Evolutionary conservation across 2,329 filamentous ascomycete species (phyloP).

Genomic region (Aquanectria penicillioides): DNA sequence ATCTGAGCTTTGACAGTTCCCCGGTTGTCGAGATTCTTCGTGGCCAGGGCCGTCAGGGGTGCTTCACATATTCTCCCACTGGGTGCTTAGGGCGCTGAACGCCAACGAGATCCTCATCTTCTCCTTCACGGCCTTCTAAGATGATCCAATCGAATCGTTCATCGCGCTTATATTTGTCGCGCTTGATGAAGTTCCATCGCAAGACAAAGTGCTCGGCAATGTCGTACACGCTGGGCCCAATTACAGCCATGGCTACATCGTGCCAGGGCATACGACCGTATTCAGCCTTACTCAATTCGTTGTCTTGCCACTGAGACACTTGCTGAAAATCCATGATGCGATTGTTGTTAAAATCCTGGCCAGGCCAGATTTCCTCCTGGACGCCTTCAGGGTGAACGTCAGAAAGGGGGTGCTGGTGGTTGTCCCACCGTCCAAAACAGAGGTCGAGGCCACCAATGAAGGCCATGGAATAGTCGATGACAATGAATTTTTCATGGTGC

Average conservation of each 20-base stretch:
- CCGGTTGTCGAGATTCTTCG: constrained; percentile 70
- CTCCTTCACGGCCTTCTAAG: constrained; percentile 77
- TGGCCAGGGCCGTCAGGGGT: constrained; percentile 75
- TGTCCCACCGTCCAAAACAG: constrained; percentile 96
- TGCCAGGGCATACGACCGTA: constrained; percentile 99
- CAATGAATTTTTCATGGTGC: constrained; percentile 97
- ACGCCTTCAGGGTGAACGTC: constrained; percentile 90
- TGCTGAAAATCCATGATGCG: constrained; percentile 94
- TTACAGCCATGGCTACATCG: constrained; percentile 91
- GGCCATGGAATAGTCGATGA: constrained; percentile 89
- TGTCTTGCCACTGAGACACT: constrained; percentile 91
- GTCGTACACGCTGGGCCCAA: constrained; percentile 90
- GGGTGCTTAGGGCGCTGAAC: constrained; percentile 91
- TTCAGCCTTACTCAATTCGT: constrained; percentile 90
- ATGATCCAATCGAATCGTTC: constrained; percentile 85
- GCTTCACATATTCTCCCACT: constrained; percentile 85
- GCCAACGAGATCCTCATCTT: constrained; percentile 85
- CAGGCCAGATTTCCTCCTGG: constrained; percentile 86
- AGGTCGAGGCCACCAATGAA: constrained; percentile 96
- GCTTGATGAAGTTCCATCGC: constrained; percentile 96
- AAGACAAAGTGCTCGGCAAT: constrained; percentile 96
- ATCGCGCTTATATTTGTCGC: constrained; percentile 97
- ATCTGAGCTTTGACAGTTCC: constrained; percentile 86
- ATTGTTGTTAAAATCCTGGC: constrained; percentile 98
- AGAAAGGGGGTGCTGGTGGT: constrained; percentile 82